A percentile compares a stretch with the other conserved stretches of the same genome.
Conservation (phyloP, 2,329 filamentous ascomycete species). For the Bipolaris bicolor region DNA sequence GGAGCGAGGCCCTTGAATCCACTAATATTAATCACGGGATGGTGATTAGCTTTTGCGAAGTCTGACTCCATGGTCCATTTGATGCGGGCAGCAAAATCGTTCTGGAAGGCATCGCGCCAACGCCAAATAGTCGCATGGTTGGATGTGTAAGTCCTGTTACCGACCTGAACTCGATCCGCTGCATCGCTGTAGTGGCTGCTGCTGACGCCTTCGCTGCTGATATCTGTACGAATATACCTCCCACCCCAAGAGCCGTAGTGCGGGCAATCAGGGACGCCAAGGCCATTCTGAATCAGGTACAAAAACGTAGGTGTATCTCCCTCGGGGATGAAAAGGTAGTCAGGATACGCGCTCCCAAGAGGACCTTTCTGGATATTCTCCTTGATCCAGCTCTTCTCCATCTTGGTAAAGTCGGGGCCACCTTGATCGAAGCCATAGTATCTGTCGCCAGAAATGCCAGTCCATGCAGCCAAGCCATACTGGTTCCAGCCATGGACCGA, state of each 20-base stretch:
- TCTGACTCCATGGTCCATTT: conserved; percentile 54
- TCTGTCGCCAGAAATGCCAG: conserved; percentile 60
- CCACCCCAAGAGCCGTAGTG: conserved; percentile 60
- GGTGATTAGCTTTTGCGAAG: conserved; percentile 52
- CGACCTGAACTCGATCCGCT: conserved; percentile 46
- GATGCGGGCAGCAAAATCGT: conserved; percentile 58
- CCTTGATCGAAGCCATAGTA: conserved; percentile 57
- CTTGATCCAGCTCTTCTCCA: conserved; percentile 60
- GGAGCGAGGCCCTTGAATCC: conserved; percentile 47
- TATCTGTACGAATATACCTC: conserved; percentile 49
- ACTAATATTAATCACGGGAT: conserved; percentile 56
- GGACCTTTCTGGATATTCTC: conserved; percentile 61
- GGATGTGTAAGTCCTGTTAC: conserved; percentile 44
- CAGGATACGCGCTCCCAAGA: conserved; percentile 51
- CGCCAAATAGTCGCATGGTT: conserved; percentile 61
- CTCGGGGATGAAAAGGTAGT: conserved; percentile 60
- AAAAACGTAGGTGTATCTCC: conserved; percentile 61
- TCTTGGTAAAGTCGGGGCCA: conserved; percentile 56
- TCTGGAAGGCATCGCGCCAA: conserved; percentile 60
- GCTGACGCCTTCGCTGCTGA: conserved; percentile 42
- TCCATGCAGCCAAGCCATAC: conserved; percentile 62
- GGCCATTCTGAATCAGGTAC: conserved; percentile 57
- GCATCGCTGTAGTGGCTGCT: conserved; percentile 50
- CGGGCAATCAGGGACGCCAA: conserved; percentile 56
- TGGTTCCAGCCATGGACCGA: conserved; percentile 63